Percentiles rank a stretch among this genome's conserved stretches.
Evolutionary conservation across 768 basidiomycete species (phyloP).

Genomic region (Phaffia tasmanica): DNA sequence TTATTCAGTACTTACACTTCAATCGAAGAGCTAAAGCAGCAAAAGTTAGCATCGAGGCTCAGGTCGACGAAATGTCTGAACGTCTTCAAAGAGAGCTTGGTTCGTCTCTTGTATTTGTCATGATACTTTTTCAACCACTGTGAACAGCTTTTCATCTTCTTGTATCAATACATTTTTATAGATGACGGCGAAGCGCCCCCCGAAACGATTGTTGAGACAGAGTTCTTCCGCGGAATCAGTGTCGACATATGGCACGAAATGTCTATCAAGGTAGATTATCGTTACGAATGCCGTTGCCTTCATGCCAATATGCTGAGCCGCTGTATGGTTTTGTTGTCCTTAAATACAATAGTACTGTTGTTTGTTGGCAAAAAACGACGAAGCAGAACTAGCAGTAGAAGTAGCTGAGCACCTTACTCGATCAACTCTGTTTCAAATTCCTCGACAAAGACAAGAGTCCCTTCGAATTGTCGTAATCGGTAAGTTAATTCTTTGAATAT

Average conservation of each 20-base stretch:
- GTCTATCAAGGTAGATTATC: conserved; percentile 63
- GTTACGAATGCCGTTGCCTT: not conserved
- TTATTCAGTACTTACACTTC: not conserved
- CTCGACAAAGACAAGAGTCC: conserved; percentile 49
- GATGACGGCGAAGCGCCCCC: not conserved
- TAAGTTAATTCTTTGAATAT: conserved; percentile 38
- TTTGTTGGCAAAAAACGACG: conserved; percentile 35
- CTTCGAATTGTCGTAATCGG: conserved; percentile 68
- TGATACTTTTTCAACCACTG: not conserved
- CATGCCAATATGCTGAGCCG: not conserved
- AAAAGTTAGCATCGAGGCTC: conserved; percentile 27
- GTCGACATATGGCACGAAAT: conserved; percentile 77
- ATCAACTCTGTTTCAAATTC: conserved; percentile 31
- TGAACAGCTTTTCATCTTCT: not conserved
- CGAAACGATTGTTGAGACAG: conserved; percentile 44
- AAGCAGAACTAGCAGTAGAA: conserved; percentile 34
- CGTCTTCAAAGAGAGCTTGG: conserved; percentile 37
- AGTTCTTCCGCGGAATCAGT: conserved; percentile 63
- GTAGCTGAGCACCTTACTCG: conserved; percentile 36
- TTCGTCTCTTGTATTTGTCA: conserved; percentile 1
- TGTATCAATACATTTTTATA: not conserved
- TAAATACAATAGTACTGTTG: conserved; percentile 32
- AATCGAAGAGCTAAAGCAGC: conserved; percentile 16
- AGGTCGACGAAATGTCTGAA: conserved; percentile 38
- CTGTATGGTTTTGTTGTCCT: not conserved